phyloP scores from a whole-genome alignment of 352 stramenopile genomes.

The Lagenidium sp. region DNA sequence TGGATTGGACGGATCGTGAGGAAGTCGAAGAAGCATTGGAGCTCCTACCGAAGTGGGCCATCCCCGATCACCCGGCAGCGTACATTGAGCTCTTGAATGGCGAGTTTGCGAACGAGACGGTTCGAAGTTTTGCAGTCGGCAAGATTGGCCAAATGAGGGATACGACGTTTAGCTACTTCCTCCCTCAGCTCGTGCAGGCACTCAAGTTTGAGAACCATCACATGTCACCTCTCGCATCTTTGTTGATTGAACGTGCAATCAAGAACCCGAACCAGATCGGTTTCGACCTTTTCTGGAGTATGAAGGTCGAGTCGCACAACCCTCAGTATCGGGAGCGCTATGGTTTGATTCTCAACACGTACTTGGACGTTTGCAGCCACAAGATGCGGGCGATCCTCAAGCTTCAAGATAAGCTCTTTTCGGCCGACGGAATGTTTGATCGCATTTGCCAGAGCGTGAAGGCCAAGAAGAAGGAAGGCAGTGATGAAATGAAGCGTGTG shows the following conservation, averaged over 20 bases:
- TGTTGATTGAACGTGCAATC: slow-evolving; percentile 83
- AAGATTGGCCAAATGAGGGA: slow-evolving; percentile 83
- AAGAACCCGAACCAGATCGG: slow-evolving; percentile 85
- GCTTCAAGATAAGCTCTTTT: slow-evolving; percentile 84
- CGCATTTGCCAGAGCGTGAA: slow-evolving; percentile 80
- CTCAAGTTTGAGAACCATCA: slow-evolving; percentile 88
- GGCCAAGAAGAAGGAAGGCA: slow-evolving; percentile 70
- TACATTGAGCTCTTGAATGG: slow-evolving; percentile 79
- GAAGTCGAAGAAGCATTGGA: slow-evolving; percentile 60
- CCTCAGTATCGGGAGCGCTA: slow-evolving; percentile 73
- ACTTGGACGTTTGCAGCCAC: slow-evolving; percentile 77
- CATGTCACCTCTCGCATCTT: slow-evolving; percentile 56
- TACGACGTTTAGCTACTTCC: slow-evolving; percentile 80
- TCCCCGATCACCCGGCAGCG: slow-evolving; percentile 64
- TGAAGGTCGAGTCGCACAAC: slow-evolving; percentile 86
- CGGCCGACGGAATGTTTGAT: slow-evolving; percentile 67
- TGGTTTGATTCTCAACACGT: slow-evolving; percentile 72
- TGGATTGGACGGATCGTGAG: slow-evolving; percentile 68
- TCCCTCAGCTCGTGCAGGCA: slow-evolving; percentile 84
- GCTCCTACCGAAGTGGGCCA: slow-evolving; percentile 59
- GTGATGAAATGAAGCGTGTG: slow-evolving; percentile 73
- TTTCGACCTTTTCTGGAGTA: slow-evolving; percentile 86
- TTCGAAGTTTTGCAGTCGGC: slow-evolving; percentile 66
- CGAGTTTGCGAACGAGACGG: slow-evolving; percentile 65
- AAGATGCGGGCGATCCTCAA: slow-evolving; percentile 91